Percentiles rank a stretch among this genome's conserved stretches.
phyloP scores from a whole-genome alignment of 192 early-diverging fungal species.

The Umbelopsis sp. region DNA sequence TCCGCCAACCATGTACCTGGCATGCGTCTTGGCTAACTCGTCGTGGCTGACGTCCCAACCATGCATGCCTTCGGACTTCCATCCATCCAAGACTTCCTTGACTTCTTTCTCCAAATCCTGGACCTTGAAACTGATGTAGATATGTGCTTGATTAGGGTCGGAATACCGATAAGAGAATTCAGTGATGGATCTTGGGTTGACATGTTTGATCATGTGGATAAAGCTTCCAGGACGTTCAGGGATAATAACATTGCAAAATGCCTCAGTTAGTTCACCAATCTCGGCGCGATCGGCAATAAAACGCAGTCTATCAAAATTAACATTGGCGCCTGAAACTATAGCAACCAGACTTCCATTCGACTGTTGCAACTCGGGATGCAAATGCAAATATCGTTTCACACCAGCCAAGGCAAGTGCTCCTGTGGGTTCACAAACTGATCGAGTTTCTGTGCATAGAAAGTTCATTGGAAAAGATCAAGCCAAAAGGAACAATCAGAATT shows the following conservation, averaged over 20 bases:
- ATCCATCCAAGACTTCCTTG: constrained; percentile 62
- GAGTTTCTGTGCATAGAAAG: constrained; percentile 64
- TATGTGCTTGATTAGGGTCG: constrained; percentile 75
- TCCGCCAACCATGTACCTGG: constrained; percentile 91
- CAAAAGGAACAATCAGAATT: neutral
- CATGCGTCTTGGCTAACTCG: constrained; percentile 97
- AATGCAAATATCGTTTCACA: constrained; percentile 76
- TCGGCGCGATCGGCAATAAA: constrained; percentile 96
- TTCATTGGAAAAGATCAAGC: neutral
- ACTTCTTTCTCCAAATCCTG: constrained; percentile 73
- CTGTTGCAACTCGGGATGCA: constrained; percentile 41
- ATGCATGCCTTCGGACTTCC: constrained; percentile 65
- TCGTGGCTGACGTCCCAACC: constrained; percentile 88
- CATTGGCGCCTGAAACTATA: constrained; percentile 93
- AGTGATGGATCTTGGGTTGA: constrained; percentile 86
- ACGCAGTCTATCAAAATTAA: constrained; percentile 98
- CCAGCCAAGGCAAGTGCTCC: constrained; percentile 91
- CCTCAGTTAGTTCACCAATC: constrained; percentile 92
- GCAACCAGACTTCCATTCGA: constrained; percentile 66
- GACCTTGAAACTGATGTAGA: constrained; percentile 90
- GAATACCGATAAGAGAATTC: constrained; percentile 90
- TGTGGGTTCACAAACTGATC: constrained; percentile 95
- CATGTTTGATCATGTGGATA: constrained; percentile 74
- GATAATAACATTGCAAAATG: constrained; percentile 87
- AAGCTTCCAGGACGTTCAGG: constrained; percentile 92